Conservation (phyloP, 768 basidiomycete genomes). For the Rhizopogon vulgaris region DNA sequence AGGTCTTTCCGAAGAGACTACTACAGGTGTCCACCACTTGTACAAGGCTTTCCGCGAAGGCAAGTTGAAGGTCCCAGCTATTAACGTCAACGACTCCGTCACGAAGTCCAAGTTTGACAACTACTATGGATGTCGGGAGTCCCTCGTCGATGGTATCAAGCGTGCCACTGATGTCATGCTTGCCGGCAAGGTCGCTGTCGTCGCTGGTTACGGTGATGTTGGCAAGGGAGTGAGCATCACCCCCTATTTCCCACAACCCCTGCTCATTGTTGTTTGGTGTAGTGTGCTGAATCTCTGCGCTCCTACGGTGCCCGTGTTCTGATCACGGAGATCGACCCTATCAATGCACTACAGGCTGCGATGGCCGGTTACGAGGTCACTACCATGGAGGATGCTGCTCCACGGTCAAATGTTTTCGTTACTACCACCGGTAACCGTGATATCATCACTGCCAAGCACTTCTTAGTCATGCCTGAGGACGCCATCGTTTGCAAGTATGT, state of each 20-base stretch:
- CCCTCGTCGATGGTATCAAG: constrained; percentile 99
- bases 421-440: constrained; percentile 99
- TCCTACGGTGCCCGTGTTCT: constrained; percentile 97
- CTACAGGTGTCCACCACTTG: constrained; percentile 98
- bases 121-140: constrained; percentile 99
- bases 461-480: constrained; percentile 92
- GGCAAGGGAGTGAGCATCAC: constrained; percentile 85
- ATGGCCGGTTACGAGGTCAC: constrained; percentile 99
- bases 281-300: constrained; percentile 96
- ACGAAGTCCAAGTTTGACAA: constrained; percentile 99
- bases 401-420: constrained; percentile 86
- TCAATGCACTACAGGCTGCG: constrained; percentile 99
- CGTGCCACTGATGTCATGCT: constrained; percentile 99
- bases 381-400: constrained; percentile 97
- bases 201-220: constrained; percentile 98
- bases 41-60: constrained; percentile 98
- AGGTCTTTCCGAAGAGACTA: constrained; percentile 98
- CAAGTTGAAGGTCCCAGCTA: constrained; percentile 93
- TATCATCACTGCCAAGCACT: constrained; percentile 91
- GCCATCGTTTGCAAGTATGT: constrained; percentile 96
- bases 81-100: constrained; percentile 99
- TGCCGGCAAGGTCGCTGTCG: constrained; percentile 98
- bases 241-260: not conserved
- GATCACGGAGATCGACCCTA: constrained; percentile 98
- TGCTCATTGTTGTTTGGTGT: constrained; percentile 6